phyloP scores from a whole-genome alignment of 1,284 basidiomycete genomes.

The Leccinum subatratum region DNA sequence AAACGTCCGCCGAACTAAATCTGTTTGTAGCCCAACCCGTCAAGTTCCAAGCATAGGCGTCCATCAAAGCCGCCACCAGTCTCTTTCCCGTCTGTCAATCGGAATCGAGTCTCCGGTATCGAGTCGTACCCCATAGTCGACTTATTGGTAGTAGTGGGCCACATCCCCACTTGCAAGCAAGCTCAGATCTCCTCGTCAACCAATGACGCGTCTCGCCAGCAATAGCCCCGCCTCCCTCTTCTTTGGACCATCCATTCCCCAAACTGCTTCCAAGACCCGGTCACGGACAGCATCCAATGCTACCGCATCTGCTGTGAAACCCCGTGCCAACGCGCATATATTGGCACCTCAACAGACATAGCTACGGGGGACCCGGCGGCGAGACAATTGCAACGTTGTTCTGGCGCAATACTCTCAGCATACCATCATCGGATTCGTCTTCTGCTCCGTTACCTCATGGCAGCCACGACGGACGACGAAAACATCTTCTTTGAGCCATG shows the following conservation, averaged over 20 bases:
- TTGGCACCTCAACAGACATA: constrained; percentile 50
- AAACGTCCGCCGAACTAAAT: constrained; percentile 7
- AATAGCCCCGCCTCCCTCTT: constrained; percentile 64
- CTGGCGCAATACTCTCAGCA: constrained; percentile 43
- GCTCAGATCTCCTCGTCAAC: constrained; percentile 26
- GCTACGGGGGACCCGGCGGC: constrained; percentile 45
- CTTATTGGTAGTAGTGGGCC: constrained; percentile 37
- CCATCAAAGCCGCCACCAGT: constrained; percentile 24
- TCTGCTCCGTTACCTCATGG: constrained; percentile 33
- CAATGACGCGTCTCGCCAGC: constrained; percentile 38
- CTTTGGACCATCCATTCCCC: constrained; percentile 62
- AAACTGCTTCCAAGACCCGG: constrained; percentile 22
- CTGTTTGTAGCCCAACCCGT: constrained; percentile 19
- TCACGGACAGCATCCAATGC: constrained; percentile 25
- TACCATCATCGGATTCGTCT: constrained; percentile 48
- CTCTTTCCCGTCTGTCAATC: constrained; percentile 33
- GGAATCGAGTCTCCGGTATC: constrained; percentile 20
- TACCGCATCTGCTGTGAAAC: constrained; percentile 8
- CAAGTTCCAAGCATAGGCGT: constrained; percentile 17
- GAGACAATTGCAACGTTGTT: constrained; percentile 28
- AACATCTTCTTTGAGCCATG: constrained; percentile 54
- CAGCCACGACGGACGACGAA: constrained; percentile 44
- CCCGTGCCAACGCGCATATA: constrained; percentile 24
- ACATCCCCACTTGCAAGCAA: constrained; percentile 19
- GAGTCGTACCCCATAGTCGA: constrained; percentile 39